Base-by-base conservation (phyloP, 2,329 filamentous ascomycete species). In the Sphaerulina musiva region DNA sequence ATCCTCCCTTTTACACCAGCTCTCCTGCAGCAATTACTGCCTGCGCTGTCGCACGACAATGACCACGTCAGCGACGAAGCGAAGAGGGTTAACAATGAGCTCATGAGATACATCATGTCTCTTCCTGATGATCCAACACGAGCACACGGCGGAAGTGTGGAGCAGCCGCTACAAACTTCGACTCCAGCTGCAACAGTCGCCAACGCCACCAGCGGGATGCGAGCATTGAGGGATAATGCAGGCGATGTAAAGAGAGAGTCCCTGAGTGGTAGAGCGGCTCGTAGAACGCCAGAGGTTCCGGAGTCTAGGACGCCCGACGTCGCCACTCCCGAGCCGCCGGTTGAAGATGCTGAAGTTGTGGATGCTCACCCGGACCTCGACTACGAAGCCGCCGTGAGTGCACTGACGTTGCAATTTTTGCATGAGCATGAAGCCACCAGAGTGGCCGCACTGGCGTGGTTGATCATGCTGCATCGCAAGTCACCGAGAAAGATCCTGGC, bases 341-440 rank as follows among this genome's bases (percentile, higher is more conserved):
- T 51, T 14, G 55, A 59, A 6, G 61, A 62, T 14, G n/a, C 45
- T 20, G 58, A 60, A 6, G 45, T 29, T 14, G 46, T 51, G 6
- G 48, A 51, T 38, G 48, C 45, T 7, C 54, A 55, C 36, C 53
- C 45, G 31, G 49, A 55, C 17, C 50, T 57, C 8, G 92, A 98
- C 72, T 98, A 97, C 69, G 89, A 91, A 38, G 90, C 90, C 14
- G 91, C 93, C 4, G 93, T 98, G 46, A 95, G 86, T 70, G 93
- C 92, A 7, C 79, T 98, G 40, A 98, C 92, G 0, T 74, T 97
- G 6, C 83, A 97, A 50, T 97, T 98, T 66, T 76, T 98, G 49
- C 96, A 98, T 66, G 92, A 98, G 64, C 89, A 97, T 67, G 95
- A 98, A 74, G 90, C 89, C 29, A 98, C 93, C 2, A 83, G 93